Evolutionary conservation across 2,329 filamentous ascomycete species (phyloP), one percentile per base, ranked within the genome.

Genomic region (Karstenula rhodostoma): DNA sequence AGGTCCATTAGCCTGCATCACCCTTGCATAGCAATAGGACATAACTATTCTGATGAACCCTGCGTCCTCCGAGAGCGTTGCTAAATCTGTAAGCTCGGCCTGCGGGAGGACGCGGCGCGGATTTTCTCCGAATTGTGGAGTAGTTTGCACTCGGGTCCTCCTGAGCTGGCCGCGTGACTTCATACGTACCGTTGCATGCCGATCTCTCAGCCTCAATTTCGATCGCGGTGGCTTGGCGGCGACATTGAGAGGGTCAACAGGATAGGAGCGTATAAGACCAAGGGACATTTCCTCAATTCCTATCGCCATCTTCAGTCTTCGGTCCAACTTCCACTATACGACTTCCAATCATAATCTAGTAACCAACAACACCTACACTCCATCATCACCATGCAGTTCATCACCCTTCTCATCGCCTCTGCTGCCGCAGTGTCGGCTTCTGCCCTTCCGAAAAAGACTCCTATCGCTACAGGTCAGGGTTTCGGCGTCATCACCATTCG

Each of bases 401-500:
- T 67, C 56, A 62, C 66, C 58, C 60, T 67, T 53, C 62, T 70
- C 60, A 46, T 73, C 52, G 63, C 67, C 51, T 63, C 68, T 44
- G 63, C 80, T 50, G 67, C 77, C 56, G 76, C 74, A 29, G 67
- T 76, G 52, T 70, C 75, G 50, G 73, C 71, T 46, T 65, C 71
- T 49, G 63, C 70, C 53, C 50, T 67, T 40, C 65, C 63, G 48
- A 46, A 58, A 43, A 48, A 33, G 69, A 60, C 73, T 49, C 64
- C 69, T 22, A 65, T 67, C 58, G 55, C 66, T 49, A 65, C 71
- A 40, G 61, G 68, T 43, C 72, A 76, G 49, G 71, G 75, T 56
- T 88, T 88, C 70, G 75, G 78, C 64, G 60, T 87, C 58, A 75
- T 86, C 69, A 75, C 83, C 59, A 80, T 87, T 57, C 81, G 80